Evolutionary conservation across 225 moss, liverwort and hornwort species (phyloP), one percentile per base, ranked within the genome.

Genomic region (Ulota crispa): DNA sequence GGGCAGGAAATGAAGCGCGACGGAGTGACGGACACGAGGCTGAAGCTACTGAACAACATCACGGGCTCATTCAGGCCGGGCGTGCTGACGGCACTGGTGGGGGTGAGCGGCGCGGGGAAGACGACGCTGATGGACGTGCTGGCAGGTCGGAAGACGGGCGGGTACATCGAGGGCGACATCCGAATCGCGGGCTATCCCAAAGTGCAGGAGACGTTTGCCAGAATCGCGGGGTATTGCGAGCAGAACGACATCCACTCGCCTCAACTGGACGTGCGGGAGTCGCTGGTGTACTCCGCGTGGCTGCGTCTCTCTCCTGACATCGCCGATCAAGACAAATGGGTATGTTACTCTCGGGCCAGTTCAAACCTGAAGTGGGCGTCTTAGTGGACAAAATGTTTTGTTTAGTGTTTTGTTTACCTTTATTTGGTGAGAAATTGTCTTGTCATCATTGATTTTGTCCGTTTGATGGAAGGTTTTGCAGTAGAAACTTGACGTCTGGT

Each of bases 201-300:
- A 73, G 59, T 64, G 55, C 89, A 89, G 41, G 70, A 65, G 60
- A 89, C 89, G 0, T 89, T 89, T 30, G 84, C 89, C 4, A 39
- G 89, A 20, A 87, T 89, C 30, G 69, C 89, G 3, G 89, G 89
- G 3, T 89, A 89, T 71, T 89, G 89, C 52, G 89, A 89, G 80
- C 89, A 89, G 67, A 89, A 81, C 30, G 89, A 87, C 50, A 81
- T 87, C 42, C 87, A 89, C 70, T 89, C 89, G 45, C 89, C 89
- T 8, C 84, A 84, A 52, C 84, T 89, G 30, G 84, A 86, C n/a
- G 89, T 89, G 69, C 87, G 83, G 5, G 89, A 89, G 81, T 89
- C 89, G 10, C 80, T 89, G 23, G 77, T 89, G 28, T 89, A 89
- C 74, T 89, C 89, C 31, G 89, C 89, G 13, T 89, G 89, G 87